phyloP scores from a whole-genome alignment of 371 early-diverging fungal species.

The Amoeboaphelidium protococcarum region DNA sequence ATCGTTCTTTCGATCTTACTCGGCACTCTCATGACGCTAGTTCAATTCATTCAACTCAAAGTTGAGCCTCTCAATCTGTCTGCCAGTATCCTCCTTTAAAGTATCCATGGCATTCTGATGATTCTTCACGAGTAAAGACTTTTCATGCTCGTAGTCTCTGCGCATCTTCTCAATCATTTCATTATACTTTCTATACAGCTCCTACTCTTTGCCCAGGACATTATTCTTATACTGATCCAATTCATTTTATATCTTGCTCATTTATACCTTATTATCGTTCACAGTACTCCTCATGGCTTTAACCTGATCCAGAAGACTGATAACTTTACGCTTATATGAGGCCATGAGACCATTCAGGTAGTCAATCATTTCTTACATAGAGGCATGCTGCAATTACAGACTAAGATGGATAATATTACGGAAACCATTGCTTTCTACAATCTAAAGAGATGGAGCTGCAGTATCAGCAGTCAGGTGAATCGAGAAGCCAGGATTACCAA shows the following conservation, averaged over 20 bases:
- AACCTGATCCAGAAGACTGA: background rate
- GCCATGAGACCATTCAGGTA: constrained; percentile 17
- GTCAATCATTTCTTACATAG: constrained; percentile 15
- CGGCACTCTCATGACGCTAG: no score
- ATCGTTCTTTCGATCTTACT: no score
- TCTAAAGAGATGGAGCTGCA: constrained; percentile 6
- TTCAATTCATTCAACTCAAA: no score
- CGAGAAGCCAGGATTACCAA: constrained; percentile 12
- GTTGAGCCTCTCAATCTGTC: no score
- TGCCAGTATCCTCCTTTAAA: no score
- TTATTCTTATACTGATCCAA: constrained; percentile 3
- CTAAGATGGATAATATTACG: constrained; percentile 19
- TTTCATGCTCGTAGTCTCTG: no score
- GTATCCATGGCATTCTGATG: no score
- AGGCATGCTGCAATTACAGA: constrained; percentile 14
- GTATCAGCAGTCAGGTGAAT: constrained; percentile 7
- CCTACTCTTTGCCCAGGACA: no score
- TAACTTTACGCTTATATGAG: constrained; percentile 9
- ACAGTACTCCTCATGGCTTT: background rate
- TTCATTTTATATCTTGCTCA: constrained; percentile 1
- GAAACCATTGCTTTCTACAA: constrained; percentile 23
- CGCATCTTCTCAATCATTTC: no score
- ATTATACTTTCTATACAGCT: no score
- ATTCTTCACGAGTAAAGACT: no score
- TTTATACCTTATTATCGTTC: background rate